These are phyloP conservation scores for Fusarium sp. DNA, from an alignment of 2,329 filamentous ascomycete species.

Conservation along the genomic window DNA sequence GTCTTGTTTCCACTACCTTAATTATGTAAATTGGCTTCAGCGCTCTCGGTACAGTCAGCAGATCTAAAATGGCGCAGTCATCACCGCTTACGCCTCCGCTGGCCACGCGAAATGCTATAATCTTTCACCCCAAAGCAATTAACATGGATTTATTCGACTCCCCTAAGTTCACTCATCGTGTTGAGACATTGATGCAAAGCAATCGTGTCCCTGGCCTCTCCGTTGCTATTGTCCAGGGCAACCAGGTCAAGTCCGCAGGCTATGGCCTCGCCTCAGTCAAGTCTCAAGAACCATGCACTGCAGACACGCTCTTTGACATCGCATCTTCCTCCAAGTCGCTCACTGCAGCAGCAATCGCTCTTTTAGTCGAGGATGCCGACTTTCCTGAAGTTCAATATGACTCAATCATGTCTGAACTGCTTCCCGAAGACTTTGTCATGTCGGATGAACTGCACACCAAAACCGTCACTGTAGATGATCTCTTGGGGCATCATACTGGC, in stretches of 20 bases:
- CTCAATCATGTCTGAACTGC: background rate
- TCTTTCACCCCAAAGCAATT: fast-evolving
- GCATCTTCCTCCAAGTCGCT: constrained; percentile 14
- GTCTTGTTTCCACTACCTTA: background rate
- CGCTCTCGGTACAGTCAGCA: background rate
- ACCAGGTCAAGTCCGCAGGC: background rate
- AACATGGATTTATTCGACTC: background rate
- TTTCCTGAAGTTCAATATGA: background rate
- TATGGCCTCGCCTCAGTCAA: background rate
- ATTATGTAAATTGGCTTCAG: background rate
- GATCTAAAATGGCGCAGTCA: background rate
- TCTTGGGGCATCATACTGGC: constrained; percentile 6
- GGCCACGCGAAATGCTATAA: fast-evolving
- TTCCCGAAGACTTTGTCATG: constrained; percentile 7
- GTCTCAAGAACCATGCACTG: background rate
- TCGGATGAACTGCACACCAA: background rate
- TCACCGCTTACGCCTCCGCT: background rate
- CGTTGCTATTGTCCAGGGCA: background rate
- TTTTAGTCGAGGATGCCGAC: background rate
- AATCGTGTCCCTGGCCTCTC: constrained; percentile 10
- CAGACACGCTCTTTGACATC: constrained; percentile 15
- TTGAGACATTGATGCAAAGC: background rate
- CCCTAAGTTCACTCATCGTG: background rate
- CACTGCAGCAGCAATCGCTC: background rate
- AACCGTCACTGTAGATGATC: background rate